phyloP scores from a whole-genome alignment of 441 rosid genomes.

The Melastoma candidum region DNA sequence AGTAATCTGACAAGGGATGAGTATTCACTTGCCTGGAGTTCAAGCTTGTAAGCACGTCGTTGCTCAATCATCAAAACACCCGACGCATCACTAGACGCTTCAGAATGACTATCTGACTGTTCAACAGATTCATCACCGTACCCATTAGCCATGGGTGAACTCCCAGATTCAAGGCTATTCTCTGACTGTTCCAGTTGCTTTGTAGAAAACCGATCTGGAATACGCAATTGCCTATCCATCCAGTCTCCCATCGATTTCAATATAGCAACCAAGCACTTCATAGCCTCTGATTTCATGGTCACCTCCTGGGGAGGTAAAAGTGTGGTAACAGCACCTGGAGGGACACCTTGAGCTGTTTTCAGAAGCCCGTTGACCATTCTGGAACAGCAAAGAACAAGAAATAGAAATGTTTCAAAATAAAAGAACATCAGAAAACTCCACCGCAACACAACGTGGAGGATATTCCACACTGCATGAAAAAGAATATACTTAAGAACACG shows the following conservation, averaged over 20 bases:
- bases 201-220: conserved; percentile 64
- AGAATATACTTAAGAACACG: no score
- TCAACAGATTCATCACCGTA: conserved; percentile 68
- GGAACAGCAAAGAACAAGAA: conserved; percentile 17
- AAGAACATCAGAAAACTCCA: no score
- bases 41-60: conserved; percentile 98
- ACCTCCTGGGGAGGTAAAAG: conserved; percentile 86
- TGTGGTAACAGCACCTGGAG: conserved; percentile 66
- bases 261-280: conserved; percentile 92
- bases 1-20: conserved; percentile 1
- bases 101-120: conserved; percentile 79
- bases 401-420: not conserved
- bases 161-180: conserved; percentile 48
- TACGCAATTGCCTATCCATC: conserved; percentile 89
- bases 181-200: conserved; percentile 57
- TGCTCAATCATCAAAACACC: conserved; percentile 89
- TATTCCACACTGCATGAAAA: no score
- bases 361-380: conserved; percentile 99
- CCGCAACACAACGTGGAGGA: no score
- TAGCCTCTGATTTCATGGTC: conserved; percentile 89
- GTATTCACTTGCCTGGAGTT: conserved; percentile 64
- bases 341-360: conserved; percentile 97
- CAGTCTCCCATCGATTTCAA: conserved; percentile 97
- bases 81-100: conserved; percentile 74
- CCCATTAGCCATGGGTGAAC: conserved; percentile 60